Base-by-base conservation (phyloP, 2,329 filamentous ascomycete genomes). In the Penicillium sp. region DNA sequence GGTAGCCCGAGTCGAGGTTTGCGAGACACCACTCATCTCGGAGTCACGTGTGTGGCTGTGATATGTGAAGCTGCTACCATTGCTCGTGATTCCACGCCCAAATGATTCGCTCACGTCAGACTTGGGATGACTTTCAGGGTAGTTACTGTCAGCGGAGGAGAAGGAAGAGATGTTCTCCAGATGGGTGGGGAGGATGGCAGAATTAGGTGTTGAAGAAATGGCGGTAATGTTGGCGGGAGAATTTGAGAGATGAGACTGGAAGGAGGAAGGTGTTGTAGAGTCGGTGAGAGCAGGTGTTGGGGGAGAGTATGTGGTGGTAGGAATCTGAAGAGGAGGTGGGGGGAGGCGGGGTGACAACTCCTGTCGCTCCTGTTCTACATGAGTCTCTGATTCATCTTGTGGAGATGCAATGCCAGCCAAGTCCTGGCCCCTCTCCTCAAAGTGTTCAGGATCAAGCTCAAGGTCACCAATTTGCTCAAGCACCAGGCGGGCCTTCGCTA, bases 401-500 rank as follows among this genome's bases (percentile, higher is more conserved):
- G 66, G 2, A 26, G 38, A 62, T 24, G 61, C 50, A 53, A 59
- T 61, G 24, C 55, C 37, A n/a, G 57, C 52, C 34, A 60, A 49
- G 18, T 65, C 61, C 18, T 52, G 37, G 16, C 13, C 18, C 7
- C 48, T 22, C 35, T 53, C n/a, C 40, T 62, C 52, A 34, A 60
- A 80, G 8, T 81, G 82, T 26, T 89, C 74, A 31, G 79, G 73
- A 62, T 89, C 85, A 63, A 92, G 85, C 72, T 96, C 92, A 62
- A 96, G 96, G 72, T 96, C 92, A 20, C 92, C 92, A 61, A 94
- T 91, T 58, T 89, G 84, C 74, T 96, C 92, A 56, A 99, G 88
- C 43, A 95, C 86, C 70, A 85, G 82, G 66, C 91, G 91, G 11
- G 92, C 89, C 75, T 92, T 93, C 7, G 89, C 87, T 20, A 96